Conservation (phyloP, 306 rosid genomes). For the Purshia tridentata region DNA sequence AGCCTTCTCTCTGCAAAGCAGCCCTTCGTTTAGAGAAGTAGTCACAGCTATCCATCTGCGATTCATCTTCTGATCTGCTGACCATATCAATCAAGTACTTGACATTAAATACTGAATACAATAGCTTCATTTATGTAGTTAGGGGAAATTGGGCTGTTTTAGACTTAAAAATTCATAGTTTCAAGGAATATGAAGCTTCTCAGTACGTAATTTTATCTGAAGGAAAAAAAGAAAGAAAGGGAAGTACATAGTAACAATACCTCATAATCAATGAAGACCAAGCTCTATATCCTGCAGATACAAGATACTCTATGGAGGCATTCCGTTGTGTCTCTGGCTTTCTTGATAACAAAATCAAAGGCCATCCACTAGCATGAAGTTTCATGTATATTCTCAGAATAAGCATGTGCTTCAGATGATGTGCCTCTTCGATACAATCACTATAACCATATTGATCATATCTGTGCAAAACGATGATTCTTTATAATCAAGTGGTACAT, state of each 20-base stretch:
- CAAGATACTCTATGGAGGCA: constrained; percentile 47
- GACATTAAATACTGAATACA: constrained; percentile 10
- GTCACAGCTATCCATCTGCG: constrained; percentile 39
- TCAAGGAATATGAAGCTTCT: background rate
- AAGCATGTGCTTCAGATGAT: constrained; percentile 44
- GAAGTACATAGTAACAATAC: constrained; percentile 28
- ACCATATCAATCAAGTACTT: background rate
- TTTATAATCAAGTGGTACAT: constrained; percentile 16
- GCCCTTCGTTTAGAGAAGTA: constrained; percentile 48
- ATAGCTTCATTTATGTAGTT: background rate
- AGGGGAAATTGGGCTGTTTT: background rate
- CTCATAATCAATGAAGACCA: constrained; percentile 78
- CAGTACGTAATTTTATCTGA: no score
- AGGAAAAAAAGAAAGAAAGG: no score
- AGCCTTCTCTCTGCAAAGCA: constrained; percentile 47
- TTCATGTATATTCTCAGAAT: constrained; percentile 44
- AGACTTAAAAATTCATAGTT: background rate
- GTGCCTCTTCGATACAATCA: constrained; percentile 45
- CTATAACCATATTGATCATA: constrained; percentile 37
- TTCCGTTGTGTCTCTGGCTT: constrained; percentile 41
- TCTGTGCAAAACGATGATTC: constrained; percentile 33
- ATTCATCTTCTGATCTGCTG: constrained; percentile 61
- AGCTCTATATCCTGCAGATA: constrained; percentile 53
- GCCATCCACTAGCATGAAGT: constrained; percentile 65
- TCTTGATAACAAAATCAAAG: constrained; percentile 67